These are phyloP conservation scores for Tricholoma furcatifolium DNA, from an alignment of 768 basidiomycete genomes.

Conservation along the genomic window DNA sequence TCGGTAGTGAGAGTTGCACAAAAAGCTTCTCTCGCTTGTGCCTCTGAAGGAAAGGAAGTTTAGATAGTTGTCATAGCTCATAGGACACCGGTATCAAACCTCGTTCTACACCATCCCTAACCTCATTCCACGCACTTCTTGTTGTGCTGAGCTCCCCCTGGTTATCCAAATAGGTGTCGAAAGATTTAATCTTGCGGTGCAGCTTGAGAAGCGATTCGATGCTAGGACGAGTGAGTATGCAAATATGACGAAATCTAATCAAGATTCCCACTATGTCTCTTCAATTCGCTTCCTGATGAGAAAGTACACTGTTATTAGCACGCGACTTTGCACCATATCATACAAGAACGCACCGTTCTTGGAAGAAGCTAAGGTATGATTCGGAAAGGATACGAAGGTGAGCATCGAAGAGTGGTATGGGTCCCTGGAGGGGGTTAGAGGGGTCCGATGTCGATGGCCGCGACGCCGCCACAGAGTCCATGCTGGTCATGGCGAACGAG, in stretches of 20 bases:
- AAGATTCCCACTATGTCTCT: slow-evolving; percentile 68
- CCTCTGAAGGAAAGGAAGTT: slow-evolving; percentile 48
- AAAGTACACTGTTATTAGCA: slow-evolving; percentile 16
- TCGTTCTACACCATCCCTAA: slow-evolving; percentile 83
- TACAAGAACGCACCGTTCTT: slow-evolving; percentile 62
- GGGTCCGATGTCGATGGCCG: slow-evolving; percentile 39
- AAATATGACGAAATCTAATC: neutral
- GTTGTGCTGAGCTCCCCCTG: slow-evolving; percentile 62
- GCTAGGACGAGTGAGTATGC: slow-evolving; percentile 35
- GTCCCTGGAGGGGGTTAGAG: slow-evolving; percentile 41
- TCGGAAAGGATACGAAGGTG: slow-evolving; percentile 70
- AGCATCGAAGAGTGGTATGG: slow-evolving; percentile 68
- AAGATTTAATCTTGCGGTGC: slow-evolving; percentile 66
- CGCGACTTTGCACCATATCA: slow-evolving; percentile 11
- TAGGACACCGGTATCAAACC: slow-evolving; percentile 38
- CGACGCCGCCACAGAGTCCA: slow-evolving; percentile 36
- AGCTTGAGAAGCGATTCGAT: slow-evolving; percentile 73
- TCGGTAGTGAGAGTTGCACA: slow-evolving; percentile 66
- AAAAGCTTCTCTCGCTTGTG: slow-evolving; percentile 80
- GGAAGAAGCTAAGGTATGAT: slow-evolving; percentile 82
- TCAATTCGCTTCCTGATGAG: slow-evolving; percentile 77
- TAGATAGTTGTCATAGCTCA: slow-evolving; percentile 5
- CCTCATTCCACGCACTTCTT: slow-evolving; percentile 78
- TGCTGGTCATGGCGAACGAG: slow-evolving; percentile 14
- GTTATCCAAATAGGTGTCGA: slow-evolving; percentile 74